Conservation (phyloP, 2,329 filamentous ascomycete genomes). For the Monilinia polystroma region DNA sequence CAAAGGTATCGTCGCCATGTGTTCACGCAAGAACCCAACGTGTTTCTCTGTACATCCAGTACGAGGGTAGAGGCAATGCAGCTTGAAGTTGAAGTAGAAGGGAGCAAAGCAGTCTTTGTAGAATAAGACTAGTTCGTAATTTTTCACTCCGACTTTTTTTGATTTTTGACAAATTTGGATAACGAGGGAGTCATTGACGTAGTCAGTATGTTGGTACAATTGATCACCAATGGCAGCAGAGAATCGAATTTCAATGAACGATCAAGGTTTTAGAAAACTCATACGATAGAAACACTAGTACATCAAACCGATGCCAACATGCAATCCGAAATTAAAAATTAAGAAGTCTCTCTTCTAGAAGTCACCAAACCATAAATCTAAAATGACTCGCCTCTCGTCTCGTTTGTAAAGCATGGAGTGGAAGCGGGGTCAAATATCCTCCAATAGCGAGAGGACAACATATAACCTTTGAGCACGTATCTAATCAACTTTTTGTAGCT, state of each 20-base stretch:
- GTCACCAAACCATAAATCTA: too few relatives aligned
- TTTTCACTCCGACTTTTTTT: not conserved
- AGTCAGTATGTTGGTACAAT: too few relatives aligned
- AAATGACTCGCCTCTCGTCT: too few relatives aligned
- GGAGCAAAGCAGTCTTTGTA: not conserved
- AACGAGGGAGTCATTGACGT: not conserved
- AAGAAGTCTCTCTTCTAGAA: too few relatives aligned
- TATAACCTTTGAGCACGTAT: not conserved
- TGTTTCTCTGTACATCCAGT: not conserved
- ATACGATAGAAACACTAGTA: too few relatives aligned
- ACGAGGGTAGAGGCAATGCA: not conserved
- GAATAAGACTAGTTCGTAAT: not conserved
- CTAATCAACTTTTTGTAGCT: not conserved
- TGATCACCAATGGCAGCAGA: too few relatives aligned
- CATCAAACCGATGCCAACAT: too few relatives aligned
- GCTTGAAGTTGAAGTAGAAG: conserved; percentile 2
- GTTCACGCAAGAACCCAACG: not conserved
- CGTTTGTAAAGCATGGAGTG: too few relatives aligned
- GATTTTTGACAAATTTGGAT: conserved; percentile 10
- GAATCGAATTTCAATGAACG: not conserved
- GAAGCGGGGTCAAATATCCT: not conserved
- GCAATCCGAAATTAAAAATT: too few relatives aligned
- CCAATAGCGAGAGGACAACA: not conserved
- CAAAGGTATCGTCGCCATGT: not conserved
- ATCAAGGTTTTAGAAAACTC: not conserved